These are phyloP conservation scores for Penicillium fimorum DNA, from an alignment of 495 filamentous ascomycete species.

Conservation along the genomic window DNA sequence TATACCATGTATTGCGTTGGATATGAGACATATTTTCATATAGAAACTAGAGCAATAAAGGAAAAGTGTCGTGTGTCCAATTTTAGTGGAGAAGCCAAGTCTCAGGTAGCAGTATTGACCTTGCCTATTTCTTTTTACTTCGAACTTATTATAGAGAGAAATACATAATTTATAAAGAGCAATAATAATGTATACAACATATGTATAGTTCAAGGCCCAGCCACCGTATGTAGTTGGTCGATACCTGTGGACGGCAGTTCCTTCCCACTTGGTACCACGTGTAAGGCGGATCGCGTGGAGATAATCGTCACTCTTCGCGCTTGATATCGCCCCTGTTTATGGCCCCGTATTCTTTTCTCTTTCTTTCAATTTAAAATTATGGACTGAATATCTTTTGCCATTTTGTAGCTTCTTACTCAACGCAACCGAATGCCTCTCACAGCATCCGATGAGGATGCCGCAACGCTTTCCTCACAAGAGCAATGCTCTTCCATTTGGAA, in stretches of 20 bases:
- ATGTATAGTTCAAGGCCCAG: too few species aligned
- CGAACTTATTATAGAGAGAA: too few species aligned
- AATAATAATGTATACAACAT: too few species aligned
- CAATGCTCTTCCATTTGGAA: slow-evolving; percentile 68
- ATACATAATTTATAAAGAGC: too few species aligned
- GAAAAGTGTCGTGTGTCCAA: slow-evolving; percentile 5
- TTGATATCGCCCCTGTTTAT: not conserved
- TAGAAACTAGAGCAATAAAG: slow-evolving; percentile 7
- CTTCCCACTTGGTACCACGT: not conserved
- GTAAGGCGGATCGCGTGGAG: slow-evolving; percentile 9
- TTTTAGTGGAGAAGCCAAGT: not conserved
- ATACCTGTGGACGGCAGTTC: too few species aligned
- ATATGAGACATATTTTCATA: slow-evolving; percentile 7
- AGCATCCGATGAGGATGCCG: slow-evolving; percentile 20
- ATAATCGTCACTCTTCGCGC: slow-evolving; percentile 13
- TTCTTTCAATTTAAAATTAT: not conserved
- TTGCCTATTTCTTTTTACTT: too few species aligned
- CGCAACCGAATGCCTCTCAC: slow-evolving; percentile 17
- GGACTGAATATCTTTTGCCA: not conserved
- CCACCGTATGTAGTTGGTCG: too few species aligned
- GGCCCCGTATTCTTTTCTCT: not conserved
- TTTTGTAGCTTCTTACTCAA: slow-evolving; percentile 18
- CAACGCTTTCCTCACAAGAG: slow-evolving; percentile 68
- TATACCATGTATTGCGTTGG: slow-evolving; percentile 23
- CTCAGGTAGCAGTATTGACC: not conserved